A percentile compares a stretch with the other conserved stretches of the same genome.
Evolutionary conservation across 331 rosid genomes (phyloP).

Genomic region (Malus hybrid): DNA sequence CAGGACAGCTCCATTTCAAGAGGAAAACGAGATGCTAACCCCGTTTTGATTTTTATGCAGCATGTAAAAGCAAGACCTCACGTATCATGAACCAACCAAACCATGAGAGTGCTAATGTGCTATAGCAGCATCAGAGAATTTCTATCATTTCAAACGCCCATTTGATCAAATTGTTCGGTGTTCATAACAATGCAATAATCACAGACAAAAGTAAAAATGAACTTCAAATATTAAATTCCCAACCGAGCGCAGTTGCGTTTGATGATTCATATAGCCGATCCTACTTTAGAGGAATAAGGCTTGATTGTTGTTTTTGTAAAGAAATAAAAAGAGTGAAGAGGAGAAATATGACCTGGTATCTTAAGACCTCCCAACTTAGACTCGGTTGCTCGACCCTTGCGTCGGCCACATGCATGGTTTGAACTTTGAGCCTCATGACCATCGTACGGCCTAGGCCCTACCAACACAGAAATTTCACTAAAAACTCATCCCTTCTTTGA

Average conservation of each 20-base stretch:
- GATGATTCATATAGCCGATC: too few relatives aligned
- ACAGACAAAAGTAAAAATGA: not conserved
- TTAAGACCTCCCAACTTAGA: too few relatives aligned
- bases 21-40: not conserved
- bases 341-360: not conserved
- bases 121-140: not conserved
- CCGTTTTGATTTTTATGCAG: not conserved
- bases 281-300: too few relatives aligned
- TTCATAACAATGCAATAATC: not conserved
- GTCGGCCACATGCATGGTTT: too few relatives aligned
- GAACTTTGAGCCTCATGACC: too few relatives aligned
- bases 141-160: not conserved
- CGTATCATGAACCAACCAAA: not conserved
- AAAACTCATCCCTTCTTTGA: too few relatives aligned
- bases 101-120: not conserved
- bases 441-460: too few relatives aligned
- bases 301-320: not conserved
- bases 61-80: not conserved
- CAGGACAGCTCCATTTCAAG: not conserved
- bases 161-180: not conserved
- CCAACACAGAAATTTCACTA: too few relatives aligned
- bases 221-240: too few relatives aligned
- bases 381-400: too few relatives aligned
- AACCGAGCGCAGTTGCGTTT: rapidly evolving
- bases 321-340: not conserved